Conservation (phyloP, 2,329 filamentous ascomycete genomes). For the Tolypocladium paradoxum region DNA sequence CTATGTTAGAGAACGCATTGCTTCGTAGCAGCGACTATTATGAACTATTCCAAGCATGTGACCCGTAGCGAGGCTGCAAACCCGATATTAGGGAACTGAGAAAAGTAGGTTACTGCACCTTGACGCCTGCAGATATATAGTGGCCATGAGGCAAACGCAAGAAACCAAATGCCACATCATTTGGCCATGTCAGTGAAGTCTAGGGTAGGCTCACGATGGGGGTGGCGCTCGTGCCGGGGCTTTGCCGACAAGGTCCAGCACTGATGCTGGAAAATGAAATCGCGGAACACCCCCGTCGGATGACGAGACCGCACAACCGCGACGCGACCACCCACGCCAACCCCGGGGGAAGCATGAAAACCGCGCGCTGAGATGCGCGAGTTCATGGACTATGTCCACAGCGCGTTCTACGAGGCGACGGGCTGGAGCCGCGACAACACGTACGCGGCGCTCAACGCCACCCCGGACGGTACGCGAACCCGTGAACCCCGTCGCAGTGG, state of each 20-base stretch:
- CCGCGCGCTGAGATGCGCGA: conserved; percentile 58
- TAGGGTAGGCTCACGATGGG: not conserved
- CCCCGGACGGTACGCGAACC: conserved; percentile 54
- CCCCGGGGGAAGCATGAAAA: conserved; percentile 12
- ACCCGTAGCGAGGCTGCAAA: no score
- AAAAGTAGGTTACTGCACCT: no score
- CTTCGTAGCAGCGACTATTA: no score
- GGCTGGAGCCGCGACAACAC: conserved; percentile 89
- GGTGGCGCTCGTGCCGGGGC: not conserved
- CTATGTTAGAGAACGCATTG: no score
- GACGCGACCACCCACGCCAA: not conserved
- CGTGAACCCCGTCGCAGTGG: not conserved
- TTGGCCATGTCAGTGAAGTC: no score
- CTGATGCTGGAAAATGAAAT: not conserved
- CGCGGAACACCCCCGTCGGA: not conserved
- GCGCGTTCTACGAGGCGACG: conserved; percentile 77
- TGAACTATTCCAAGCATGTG: no score
- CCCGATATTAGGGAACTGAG: no score
- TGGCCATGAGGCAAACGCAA: no score
- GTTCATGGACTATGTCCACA: conserved; percentile 95
- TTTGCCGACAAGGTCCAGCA: not conserved
- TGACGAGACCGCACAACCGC: not conserved
- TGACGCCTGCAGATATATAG: no score
- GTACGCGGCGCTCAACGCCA: conserved; percentile 77
- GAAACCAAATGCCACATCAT: no score